Base-by-base conservation (phyloP, 768 basidiomycete species). In the Tremella yokohamensis region DNA sequence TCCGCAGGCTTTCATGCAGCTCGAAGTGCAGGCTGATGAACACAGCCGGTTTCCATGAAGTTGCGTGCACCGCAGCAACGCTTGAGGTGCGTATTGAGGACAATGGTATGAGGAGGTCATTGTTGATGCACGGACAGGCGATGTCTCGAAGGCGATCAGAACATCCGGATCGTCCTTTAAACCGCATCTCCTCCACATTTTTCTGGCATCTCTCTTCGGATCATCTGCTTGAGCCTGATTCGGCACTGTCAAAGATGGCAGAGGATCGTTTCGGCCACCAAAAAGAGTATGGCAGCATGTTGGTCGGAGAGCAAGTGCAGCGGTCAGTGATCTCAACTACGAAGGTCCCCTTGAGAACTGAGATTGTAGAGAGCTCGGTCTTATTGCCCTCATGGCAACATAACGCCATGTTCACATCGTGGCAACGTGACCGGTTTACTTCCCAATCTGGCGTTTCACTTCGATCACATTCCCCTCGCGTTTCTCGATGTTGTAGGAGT, bases 121-220 rank as follows among this genome's bases (percentile, higher is more conserved):
- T 13, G 15, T 29, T 29, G 38, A 15, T 48, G 61, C 53, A 19
- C 19, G 7, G 54, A 38, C 39, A 90, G 87, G 80, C 83, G 15
- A 84, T 92, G 50, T 81, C 84, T 54, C 78, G 79, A 52, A 82
- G 87, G 40, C 85, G 81, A 64, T 62, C 64, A 11, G 79, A 82
- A 58, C 80, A 78, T 58, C 85, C 90, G 1, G 81, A 84, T 54
- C 85, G 93, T n/a, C 93, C 93, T 12, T 79, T 87, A 37, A 89
- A 93, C 64, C 86, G 93, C n/a, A 92, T 98, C 63, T 93, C 91
- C 2, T 93, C 90, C 1, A 97, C 92, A 0, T 92, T 93, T 77
- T 96, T 96, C 80, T 94, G 88, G 88, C 90, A 92, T 70, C 81
- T 96, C 12, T 89, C 85, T 0, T 90, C 91, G 1, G 89, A 92